Base-by-base conservation (phyloP, 148 eudicot genomes). In the Rhododendron ferrugineum region DNA sequence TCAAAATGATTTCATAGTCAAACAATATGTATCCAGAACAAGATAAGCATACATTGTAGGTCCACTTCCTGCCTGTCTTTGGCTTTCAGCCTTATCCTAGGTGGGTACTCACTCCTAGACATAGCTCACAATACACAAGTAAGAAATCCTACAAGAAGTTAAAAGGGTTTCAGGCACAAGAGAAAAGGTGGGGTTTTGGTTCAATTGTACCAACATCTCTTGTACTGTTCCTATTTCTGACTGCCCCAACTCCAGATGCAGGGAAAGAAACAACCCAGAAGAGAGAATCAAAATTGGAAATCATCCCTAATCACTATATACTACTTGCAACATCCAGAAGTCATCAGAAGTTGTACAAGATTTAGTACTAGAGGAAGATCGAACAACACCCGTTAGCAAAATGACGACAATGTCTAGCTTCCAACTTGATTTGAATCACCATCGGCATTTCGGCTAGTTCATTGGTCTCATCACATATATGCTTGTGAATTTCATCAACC, bases 401-500 rank as follows among this genome's bases (percentile, higher is more conserved):
- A 20, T n/a, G 23, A 62, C 4, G 7, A 56, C 20, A 26, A 58
- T 36, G 47, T 32, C 10, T 52, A 58, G 80, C 80, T 1, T 42
- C 52, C 13, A 3, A 9, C 5, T 72, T 42, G 2, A 28, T 14
- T 13, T 32, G 20, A 14, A 72, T 72, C 13, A 32, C 22, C 20
- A 72, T 32, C 6, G 2, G 40, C 37, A 72, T 5, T 72, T 72
- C 1, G 42, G 42, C 5, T 73, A 16, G 44, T 16, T 36, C 37
- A 36, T 36, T 18, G 78, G 78, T 32, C 20, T 73, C 85, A 68
- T 26, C n/a, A 47, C 50, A 52, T 18, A 22, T 22, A 36, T 56
- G 74, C 37, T 58, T n/a, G 16, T 75, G 30, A 15, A 47, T n/a
- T 79, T 34, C 49, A 73, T 87, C 86, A 93, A 78, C 92, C 97